Percentiles rank a stretch among this genome's conserved stretches.
Evolutionary conservation across 164 flowering plant species (phyloP).

Genomic region (grape (Vitis vinifera)): ASM3070453v1 NC_081823.1:8661001-8661500

Average conservation of each 20-base stretch:
- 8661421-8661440: background rate
- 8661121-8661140: slow-evolving; percentile 20
- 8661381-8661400: slow-evolving; percentile 4
- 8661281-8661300: slow-evolving; percentile 25
- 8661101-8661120: slow-evolving; percentile 7
- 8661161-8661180: slow-evolving; percentile 10
- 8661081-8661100: slow-evolving; percentile 23
- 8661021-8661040: slow-evolving; percentile 24
- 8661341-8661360: background rate
- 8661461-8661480: background rate
- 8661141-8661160: slow-evolving; percentile 3
- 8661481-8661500: background rate
- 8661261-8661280: slow-evolving; percentile 19
- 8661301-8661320: slow-evolving; percentile 8
- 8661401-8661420: slow-evolving; percentile 6
- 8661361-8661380: slow-evolving; percentile 9
- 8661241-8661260: slow-evolving; percentile 13
- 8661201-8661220: slow-evolving; percentile 16
- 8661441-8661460: background rate
- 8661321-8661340: background rate
- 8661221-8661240: slow-evolving; percentile 15
- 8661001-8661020: slow-evolving; percentile 29
- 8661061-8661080: slow-evolving; percentile 1
- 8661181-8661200: slow-evolving; percentile 8
- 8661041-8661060: slow-evolving; percentile 13